Percentiles rank a stretch among this genome's conserved stretches.
Conservation (phyloP, 2,329 filamentous ascomycete genomes). For the Teratosphaeria destructans region DNA sequence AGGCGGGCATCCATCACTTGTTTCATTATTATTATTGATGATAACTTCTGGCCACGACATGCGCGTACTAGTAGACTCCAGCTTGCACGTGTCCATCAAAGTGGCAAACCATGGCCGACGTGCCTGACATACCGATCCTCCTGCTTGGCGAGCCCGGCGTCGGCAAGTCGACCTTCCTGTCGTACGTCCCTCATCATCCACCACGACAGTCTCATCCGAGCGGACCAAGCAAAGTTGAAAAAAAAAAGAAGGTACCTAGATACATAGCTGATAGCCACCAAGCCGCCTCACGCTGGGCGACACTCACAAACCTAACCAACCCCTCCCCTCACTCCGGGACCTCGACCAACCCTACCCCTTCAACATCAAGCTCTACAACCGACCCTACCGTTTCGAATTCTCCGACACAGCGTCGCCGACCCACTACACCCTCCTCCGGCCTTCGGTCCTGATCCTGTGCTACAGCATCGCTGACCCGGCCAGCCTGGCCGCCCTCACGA, state of each 20-base stretch:
- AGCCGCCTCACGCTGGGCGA: slow-evolving; percentile 23
- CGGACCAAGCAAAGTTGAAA: neutral
- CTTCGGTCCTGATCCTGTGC: slow-evolving; percentile 47
- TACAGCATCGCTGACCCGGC: slow-evolving; percentile 47
- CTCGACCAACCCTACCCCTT: slow-evolving; percentile 49
- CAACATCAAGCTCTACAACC: slow-evolving; percentile 47
- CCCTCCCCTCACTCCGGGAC: slow-evolving; percentile 39
- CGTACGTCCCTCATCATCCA: slow-evolving; percentile 35
- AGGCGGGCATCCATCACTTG: neutral
- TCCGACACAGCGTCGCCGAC: slow-evolving; percentile 48
- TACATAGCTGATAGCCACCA: neutral
- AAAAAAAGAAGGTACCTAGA: too few relatives aligned
- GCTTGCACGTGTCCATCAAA: neutral
- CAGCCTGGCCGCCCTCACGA: slow-evolving; percentile 39
- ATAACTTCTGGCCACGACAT: too few relatives aligned
- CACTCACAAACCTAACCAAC: slow-evolving; percentile 11
- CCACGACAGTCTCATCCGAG: neutral
- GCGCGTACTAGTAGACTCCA: neutral
- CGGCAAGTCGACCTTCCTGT: slow-evolving; percentile 53
- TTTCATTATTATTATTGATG: neutral
- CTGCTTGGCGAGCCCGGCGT: slow-evolving; percentile 49
- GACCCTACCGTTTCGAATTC: slow-evolving; percentile 45
- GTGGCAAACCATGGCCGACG: neutral
- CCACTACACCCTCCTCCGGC: slow-evolving; percentile 45
- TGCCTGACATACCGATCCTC: slow-evolving; percentile 37